phyloP scores from a whole-genome alignment of 208 protist genomes.

The Angomonas desouzai region DNA sequence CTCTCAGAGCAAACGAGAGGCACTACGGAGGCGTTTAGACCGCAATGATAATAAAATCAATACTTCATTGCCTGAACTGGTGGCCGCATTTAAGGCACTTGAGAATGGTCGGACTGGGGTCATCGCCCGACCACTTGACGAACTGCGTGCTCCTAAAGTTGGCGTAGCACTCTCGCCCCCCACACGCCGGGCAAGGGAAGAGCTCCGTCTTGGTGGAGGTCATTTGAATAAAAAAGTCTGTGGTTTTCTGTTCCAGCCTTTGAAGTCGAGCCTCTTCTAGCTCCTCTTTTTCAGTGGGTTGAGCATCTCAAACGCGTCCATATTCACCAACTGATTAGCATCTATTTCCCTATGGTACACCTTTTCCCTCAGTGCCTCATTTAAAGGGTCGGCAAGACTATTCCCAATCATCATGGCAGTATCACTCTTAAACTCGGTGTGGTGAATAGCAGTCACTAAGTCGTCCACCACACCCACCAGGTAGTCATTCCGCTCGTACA shows the following conservation, averaged over 20 bases:
- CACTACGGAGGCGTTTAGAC: no score
- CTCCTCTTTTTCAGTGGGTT: constrained; percentile 26
- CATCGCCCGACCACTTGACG: constrained; percentile 69
- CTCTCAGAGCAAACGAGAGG: no score
- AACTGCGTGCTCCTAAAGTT: constrained; percentile 53
- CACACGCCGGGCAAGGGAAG: constrained; percentile 51
- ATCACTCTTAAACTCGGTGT: constrained; percentile 16
- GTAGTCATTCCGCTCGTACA: neutral
- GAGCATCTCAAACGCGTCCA: constrained; percentile 41
- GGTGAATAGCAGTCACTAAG: constrained; percentile 21
- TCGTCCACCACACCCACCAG: neutral
- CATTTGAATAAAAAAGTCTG: constrained; percentile 36
- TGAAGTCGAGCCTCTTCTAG: constrained; percentile 27
- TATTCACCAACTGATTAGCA: constrained; percentile 21
- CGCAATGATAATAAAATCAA: no score
- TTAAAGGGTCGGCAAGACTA: constrained; percentile 50
- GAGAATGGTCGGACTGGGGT: constrained; percentile 51
- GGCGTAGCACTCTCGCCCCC: constrained; percentile 39
- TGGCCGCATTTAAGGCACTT: constrained; percentile 39
- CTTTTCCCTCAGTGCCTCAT: constrained; percentile 27
- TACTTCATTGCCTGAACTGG: constrained; percentile 31
- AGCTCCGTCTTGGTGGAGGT: constrained; percentile 35
- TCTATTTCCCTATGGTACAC: constrained; percentile 27
- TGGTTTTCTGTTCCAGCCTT: constrained; percentile 43
- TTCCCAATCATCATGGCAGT: constrained; percentile 27